Percentiles rank a stretch among this genome's conserved stretches.
These are phyloP conservation scores for Acacia crassicarpa DNA, from an alignment of 306 rosid species.

Conservation along the genomic window DNA sequence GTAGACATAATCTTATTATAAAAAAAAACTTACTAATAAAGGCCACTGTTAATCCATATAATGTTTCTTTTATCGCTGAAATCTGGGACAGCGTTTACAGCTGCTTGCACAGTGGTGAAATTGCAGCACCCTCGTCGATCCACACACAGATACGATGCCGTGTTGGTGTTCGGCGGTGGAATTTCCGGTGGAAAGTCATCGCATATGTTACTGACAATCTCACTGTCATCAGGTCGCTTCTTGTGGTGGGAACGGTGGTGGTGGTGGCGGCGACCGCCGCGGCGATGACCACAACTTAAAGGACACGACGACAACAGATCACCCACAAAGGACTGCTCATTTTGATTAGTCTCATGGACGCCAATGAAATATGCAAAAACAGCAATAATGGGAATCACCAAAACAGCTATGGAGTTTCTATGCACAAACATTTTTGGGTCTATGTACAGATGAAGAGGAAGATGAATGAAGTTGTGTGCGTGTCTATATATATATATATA, in stretches of 20 bases:
- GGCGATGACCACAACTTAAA: neutral
- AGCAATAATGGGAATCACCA: neutral
- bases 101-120: constrained; percentile 83
- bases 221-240: constrained; percentile 29
- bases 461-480: neutral
- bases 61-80: constrained; percentile 52
- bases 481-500: neutral
- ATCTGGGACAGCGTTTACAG: constrained; percentile 69
- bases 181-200: constrained; percentile 60
- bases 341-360: neutral
- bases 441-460: neutral
- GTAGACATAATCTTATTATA: neutral
- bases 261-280: neutral
- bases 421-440: neutral
- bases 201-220: constrained; percentile 34
- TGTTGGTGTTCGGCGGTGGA: constrained; percentile 60
- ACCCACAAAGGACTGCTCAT: neutral
- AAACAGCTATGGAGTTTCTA: neutral
- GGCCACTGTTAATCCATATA: constrained; percentile 79
- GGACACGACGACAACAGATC: neutral
- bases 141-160: constrained; percentile 68
- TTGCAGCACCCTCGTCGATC: constrained; percentile 85
- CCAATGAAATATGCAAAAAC: neutral
- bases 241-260: constrained; percentile 49
- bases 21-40: constrained; percentile 58